These are phyloP conservation scores for Phytophthora brassicae DNA, from an alignment of 352 stramenopile genomes.

Conservation along the genomic window DNA sequence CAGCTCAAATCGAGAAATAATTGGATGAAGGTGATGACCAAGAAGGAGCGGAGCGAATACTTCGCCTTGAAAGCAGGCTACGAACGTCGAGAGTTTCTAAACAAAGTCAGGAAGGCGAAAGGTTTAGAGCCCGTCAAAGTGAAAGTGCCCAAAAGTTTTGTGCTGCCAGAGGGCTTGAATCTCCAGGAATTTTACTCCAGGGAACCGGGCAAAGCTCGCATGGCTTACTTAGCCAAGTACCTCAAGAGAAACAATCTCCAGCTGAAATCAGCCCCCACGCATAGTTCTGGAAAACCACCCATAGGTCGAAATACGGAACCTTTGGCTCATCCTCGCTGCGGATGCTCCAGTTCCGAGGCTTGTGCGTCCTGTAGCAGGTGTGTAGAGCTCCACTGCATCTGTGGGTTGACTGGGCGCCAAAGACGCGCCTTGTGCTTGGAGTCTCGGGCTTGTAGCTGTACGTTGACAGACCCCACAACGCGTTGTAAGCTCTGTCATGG, in stretches of 20 bases:
- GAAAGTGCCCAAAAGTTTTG: conserved; percentile 8
- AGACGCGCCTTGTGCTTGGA: conserved; percentile 47
- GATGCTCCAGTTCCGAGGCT: conserved; percentile 45
- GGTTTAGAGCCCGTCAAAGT: background rate
- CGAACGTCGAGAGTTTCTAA: conserved; percentile 1
- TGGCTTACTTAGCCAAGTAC: conserved; percentile 30
- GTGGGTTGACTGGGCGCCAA: conserved; percentile 29
- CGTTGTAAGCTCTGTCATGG: conserved; percentile 62
- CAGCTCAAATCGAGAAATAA: background rate
- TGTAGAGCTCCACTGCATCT: conserved; percentile 63
- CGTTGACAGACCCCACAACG: conserved; percentile 17
- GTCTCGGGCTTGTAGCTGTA: conserved; percentile 68
- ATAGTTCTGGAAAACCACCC: background rate
- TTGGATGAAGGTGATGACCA: background rate
- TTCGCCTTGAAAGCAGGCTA: background rate
- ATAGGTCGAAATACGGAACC: conserved; percentile 27
- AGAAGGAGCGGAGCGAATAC: background rate
- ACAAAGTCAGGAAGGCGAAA: conserved; percentile 4
- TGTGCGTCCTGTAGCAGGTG: conserved; percentile 60
- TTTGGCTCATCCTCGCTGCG: conserved; percentile 35
- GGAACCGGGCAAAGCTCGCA: conserved; percentile 14
- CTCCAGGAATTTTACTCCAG: background rate
- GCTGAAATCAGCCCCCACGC: conserved; percentile 12
- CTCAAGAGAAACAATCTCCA: conserved; percentile 30
- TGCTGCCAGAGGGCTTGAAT: conserved; percentile 1